A percentile compares a stretch with the other conserved stretches of the same genome.
Evolutionary conservation across 768 basidiomycete genomes (phyloP).

Genomic region (Lactarius indigo): DNA sequence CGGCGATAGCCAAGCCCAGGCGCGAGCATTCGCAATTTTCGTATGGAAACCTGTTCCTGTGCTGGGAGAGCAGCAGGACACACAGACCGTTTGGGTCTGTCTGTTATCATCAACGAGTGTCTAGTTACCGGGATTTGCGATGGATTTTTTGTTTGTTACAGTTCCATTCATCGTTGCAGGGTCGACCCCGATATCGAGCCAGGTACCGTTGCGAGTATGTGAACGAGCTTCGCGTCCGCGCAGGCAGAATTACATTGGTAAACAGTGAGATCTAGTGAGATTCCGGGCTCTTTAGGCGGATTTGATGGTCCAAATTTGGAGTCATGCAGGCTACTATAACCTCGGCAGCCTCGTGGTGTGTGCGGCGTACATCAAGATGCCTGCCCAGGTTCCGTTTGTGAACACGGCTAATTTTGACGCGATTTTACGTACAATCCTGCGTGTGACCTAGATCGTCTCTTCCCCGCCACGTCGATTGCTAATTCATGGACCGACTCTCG

Average conservation of each 20-base stretch:
- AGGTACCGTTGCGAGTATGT: conserved; percentile 31
- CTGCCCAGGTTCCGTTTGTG: conserved; percentile 33
- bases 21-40: conserved; percentile 34
- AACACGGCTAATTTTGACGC: conserved; percentile 39
- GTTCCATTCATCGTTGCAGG: conserved; percentile 21
- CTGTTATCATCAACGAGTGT: conserved; percentile 46
- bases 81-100: conserved; percentile 40
- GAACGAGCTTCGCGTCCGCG: conserved; percentile 35
- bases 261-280: conserved; percentile 36
- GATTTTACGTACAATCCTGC: conserved; percentile 48
- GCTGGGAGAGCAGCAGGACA: conserved; percentile 44
- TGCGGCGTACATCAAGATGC: conserved; percentile 35
- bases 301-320: conserved; percentile 8
- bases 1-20: conserved; percentile 36
- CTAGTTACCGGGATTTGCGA: conserved; percentile 11
- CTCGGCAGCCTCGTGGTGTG: conserved; percentile 40
- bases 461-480: neutral
- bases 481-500: conserved; percentile 5
- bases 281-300: conserved; percentile 1
- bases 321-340: conserved; percentile 32
- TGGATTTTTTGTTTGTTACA: neutral
- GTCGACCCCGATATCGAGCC: conserved; percentile 41
- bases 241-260: conserved; percentile 32
- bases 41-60: conserved; percentile 47
- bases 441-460: conserved; percentile 8